Evolutionary conservation across 1,284 basidiomycete species (phyloP).

Genomic region (Athelia psychrophila): DNA sequence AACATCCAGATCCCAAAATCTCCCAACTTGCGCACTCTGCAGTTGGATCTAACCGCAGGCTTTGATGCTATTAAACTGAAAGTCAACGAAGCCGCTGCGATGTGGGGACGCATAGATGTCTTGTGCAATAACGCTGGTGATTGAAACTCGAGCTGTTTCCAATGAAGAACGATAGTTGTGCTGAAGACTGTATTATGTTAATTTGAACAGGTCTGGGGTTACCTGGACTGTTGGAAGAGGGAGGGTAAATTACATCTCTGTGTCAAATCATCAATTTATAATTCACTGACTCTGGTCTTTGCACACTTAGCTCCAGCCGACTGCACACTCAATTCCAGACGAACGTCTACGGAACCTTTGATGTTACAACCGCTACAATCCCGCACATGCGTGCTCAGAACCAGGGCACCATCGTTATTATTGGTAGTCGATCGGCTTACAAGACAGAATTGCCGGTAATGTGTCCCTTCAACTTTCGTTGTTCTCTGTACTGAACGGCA

Average conservation of each 20-base stretch:
- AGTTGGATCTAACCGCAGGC: conserved; percentile 32
- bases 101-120: conserved; percentile 57
- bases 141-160: too few relatives aligned
- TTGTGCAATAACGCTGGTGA: conserved; percentile 58
- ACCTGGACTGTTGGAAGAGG: background rate
- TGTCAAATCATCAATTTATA: background rate
- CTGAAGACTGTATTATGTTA: too few relatives aligned
- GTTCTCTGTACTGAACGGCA: too few relatives aligned
- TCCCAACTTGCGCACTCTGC: conserved; percentile 22
- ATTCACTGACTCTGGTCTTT: too few relatives aligned
- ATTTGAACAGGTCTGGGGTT: conserved; percentile 14
- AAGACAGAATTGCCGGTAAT: conserved; percentile 23
- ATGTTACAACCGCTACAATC: conserved; percentile 44
- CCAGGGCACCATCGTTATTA: conserved; percentile 40
- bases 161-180: too few relatives aligned
- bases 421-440: conserved; percentile 50
- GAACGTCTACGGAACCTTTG: background rate
- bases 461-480: background rate
- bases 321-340: background rate
- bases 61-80: conserved; percentile 28
- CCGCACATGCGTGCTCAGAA: conserved; percentile 42
- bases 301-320: background rate
- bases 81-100: conserved; percentile 37
- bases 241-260: background rate
- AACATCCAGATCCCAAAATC: conserved; percentile 23